A percentile compares a stretch with the other conserved stretches of the same genome.
Evolutionary conservation across 305 asterid species (phyloP).

Genomic region (Ajuga reptans): DNA sequence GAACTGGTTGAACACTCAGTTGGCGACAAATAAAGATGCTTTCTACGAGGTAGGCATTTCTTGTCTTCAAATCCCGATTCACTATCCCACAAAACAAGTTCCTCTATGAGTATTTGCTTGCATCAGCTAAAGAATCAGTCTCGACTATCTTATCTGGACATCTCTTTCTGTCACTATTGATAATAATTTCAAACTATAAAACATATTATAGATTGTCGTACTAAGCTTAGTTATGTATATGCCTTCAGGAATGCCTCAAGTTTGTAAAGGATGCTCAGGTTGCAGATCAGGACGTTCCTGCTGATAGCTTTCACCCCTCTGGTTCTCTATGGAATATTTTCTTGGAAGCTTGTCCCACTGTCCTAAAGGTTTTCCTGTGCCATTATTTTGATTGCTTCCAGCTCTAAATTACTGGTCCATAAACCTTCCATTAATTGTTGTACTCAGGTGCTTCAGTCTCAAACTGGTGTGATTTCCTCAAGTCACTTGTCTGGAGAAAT

Average conservation of each 20-base stretch:
- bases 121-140: no score
- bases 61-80: not conserved
- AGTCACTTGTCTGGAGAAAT: constrained; percentile 60
- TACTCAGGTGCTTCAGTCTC: constrained; percentile 86
- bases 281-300: constrained; percentile 52
- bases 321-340: constrained; percentile 47
- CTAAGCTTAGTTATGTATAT: constrained; percentile 12
- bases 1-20: constrained; percentile 63
- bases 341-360: constrained; percentile 58
- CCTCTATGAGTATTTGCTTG: no score
- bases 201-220: not conserved
- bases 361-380: constrained; percentile 51
- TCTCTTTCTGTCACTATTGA: not conserved
- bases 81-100: no score
- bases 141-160: no score
- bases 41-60: constrained; percentile 59
- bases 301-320: constrained; percentile 51
- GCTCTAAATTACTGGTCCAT: constrained; percentile 13
- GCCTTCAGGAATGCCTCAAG: constrained; percentile 73
- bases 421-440: constrained; percentile 17
- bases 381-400: constrained; percentile 4
- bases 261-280: constrained; percentile 70
- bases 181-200: not conserved
- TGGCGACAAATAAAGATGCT: constrained; percentile 51
- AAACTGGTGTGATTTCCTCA: constrained; percentile 47